Percentiles rank a stretch among this genome's conserved stretches.
Conservation (phyloP, 768 basidiomycete genomes). For the Tylopilus intermedius region DNA sequence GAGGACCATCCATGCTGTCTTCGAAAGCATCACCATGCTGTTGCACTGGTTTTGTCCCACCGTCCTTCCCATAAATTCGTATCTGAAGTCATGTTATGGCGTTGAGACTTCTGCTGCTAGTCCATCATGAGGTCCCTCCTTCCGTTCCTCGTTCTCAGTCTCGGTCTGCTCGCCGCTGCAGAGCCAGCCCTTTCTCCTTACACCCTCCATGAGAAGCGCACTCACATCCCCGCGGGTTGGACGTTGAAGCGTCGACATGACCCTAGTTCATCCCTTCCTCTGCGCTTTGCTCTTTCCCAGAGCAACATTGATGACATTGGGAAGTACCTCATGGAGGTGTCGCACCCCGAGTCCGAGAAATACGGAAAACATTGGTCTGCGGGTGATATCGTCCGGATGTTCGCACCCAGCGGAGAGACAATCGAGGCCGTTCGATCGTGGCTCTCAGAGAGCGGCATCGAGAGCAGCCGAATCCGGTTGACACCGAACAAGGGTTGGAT, state of each 20-base stretch:
- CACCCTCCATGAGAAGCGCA: neutral
- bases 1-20: too few relatives aligned
- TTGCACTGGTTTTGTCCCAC: too few relatives aligned
- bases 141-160: too few relatives aligned
- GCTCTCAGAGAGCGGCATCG: slow-evolving; percentile 27
- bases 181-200: too few relatives aligned
- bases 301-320: slow-evolving; percentile 12
- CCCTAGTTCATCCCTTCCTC: neutral
- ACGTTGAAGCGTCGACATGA: slow-evolving; percentile 28
- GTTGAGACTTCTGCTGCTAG: too few relatives aligned
- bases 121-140: too few relatives aligned
- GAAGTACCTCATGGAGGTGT: slow-evolving; percentile 29
- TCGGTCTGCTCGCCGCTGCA: too few relatives aligned
- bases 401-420: slow-evolving; percentile 26
- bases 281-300: slow-evolving; percentile 30
- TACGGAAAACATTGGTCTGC: slow-evolving; percentile 33
- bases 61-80: too few relatives aligned
- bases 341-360: slow-evolving; percentile 29
- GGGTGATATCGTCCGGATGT: slow-evolving; percentile 23
- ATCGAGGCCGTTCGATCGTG: slow-evolving; percentile 25
- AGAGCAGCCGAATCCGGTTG: slow-evolving; percentile 18
- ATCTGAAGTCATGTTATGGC: too few relatives aligned
- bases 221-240: slow-evolving; percentile 30
- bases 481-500: slow-evolving; percentile 24
- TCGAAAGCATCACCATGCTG: too few relatives aligned